phyloP scores from a whole-genome alignment of 352 stramenopile species.

The Pythium apleroticum region DNA sequence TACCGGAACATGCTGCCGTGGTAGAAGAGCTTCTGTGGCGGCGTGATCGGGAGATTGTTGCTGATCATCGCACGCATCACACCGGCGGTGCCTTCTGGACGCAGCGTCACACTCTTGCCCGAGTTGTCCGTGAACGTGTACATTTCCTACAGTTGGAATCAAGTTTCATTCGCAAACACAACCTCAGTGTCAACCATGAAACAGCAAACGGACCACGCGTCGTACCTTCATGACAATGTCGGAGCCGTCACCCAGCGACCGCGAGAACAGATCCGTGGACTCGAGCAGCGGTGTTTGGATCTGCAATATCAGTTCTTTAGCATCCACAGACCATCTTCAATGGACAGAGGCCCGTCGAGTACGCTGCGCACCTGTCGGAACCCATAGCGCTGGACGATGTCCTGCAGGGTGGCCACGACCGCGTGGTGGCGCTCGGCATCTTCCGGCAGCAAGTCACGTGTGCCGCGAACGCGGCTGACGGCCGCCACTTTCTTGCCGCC shows the following conservation, averaged over 20 bases:
- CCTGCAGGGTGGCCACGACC: slow-evolving; percentile 59
- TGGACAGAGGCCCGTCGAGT: no score
- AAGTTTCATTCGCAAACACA: neutral
- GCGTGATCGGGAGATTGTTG: slow-evolving; percentile 72
- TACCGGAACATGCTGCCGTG: slow-evolving; percentile 88
- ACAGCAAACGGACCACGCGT: neutral
- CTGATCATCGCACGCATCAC: slow-evolving; percentile 75
- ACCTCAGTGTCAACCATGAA: neutral
- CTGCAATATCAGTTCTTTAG: slow-evolving; percentile 36
- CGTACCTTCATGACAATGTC: slow-evolving; percentile 88
- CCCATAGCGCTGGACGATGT: slow-evolving; percentile 64
- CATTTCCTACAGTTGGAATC: slow-evolving; percentile 76
- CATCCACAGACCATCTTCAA: no score
- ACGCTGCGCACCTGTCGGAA: slow-evolving; percentile 57
- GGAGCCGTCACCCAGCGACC: slow-evolving; percentile 78
- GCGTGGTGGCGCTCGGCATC: slow-evolving; percentile 62
- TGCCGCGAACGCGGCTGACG: slow-evolving; percentile 69
- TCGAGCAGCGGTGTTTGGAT: slow-evolving; percentile 86
- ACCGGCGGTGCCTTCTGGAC: slow-evolving; percentile 82
- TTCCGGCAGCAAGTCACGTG: slow-evolving; percentile 63
- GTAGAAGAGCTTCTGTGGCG: slow-evolving; percentile 85
- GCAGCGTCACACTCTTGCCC: slow-evolving; percentile 81
- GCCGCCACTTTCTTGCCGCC: slow-evolving; percentile 30
- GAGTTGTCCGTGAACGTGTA: slow-evolving; percentile 90
- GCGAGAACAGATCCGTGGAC: slow-evolving; percentile 83